A percentile compares a stretch with the other conserved stretches of the same genome.
Conservation (phyloP, 2,329 filamentous ascomycete genomes). For the Fusarium sp. region DNA sequence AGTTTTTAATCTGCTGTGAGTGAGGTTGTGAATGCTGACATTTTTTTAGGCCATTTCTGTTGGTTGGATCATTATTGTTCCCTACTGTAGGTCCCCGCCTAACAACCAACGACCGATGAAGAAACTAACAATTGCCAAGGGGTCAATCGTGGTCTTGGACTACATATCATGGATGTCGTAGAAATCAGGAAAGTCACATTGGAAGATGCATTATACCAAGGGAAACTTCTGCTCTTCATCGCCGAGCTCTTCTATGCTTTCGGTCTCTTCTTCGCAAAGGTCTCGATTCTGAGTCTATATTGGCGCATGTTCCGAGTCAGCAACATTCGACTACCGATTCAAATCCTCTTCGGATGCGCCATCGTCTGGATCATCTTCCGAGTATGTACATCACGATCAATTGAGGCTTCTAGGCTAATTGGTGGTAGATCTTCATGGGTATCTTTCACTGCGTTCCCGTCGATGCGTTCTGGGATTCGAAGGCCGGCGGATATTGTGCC, state of each 20-base stretch:
- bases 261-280: conserved; percentile 42
- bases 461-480: conserved; percentile 26
- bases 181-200: background rate
- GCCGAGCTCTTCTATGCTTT: conserved; percentile 44
- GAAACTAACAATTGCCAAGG: conserved; percentile 15
- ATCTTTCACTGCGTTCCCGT: conserved; percentile 38
- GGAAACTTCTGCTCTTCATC: conserved; percentile 29
- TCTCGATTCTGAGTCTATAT: conserved; percentile 44
- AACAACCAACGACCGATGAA: too few relatives aligned
- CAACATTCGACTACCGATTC: conserved; percentile 40
- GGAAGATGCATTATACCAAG: background rate
- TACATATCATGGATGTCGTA: conserved; percentile 14
- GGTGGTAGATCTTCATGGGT: conserved; percentile 15
- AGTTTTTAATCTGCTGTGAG: background rate
- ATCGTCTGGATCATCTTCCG: conserved; percentile 44
- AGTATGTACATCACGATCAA: background rate
- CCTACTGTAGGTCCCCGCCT: conserved; percentile 14
- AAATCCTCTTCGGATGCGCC: conserved; percentile 38
- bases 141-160: conserved; percentile 25
- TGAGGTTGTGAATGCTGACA: background rate
- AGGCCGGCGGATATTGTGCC: background rate
- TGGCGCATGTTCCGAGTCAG: conserved; percentile 45
- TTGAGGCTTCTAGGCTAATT: background rate
- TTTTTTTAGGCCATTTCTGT: conserved; percentile 10
- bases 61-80: conserved; percentile 31